phyloP scores from a whole-genome alignment of 306 rosid genomes.

The Quercus suber region DNA sequence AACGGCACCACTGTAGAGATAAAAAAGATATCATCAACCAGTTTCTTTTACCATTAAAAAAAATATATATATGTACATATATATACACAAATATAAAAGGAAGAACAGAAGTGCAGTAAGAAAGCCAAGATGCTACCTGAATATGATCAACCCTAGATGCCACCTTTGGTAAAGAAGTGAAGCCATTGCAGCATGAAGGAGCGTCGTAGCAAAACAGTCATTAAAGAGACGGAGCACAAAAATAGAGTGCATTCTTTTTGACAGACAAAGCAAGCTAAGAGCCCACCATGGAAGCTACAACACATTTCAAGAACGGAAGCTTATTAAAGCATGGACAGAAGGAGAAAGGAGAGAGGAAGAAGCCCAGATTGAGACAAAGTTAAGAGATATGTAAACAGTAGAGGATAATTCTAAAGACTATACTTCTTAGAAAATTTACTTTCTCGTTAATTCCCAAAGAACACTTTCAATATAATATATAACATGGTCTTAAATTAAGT shows the following conservation, averaged over 20 bases:
- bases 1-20: constrained; percentile 70
- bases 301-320: constrained; percentile 18
- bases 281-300: constrained; percentile 90
- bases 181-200: constrained; percentile 75
- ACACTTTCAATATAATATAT: background rate
- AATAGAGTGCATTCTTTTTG: constrained; percentile 91
- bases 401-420: background rate
- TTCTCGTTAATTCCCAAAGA: background rate
- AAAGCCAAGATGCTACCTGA: constrained; percentile 56
- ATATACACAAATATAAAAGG: background rate
- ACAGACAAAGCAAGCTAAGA: constrained; percentile 70
- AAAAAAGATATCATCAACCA: constrained; percentile 26
- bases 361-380: background rate
- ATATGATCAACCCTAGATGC: constrained; percentile 85
- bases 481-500: background rate
- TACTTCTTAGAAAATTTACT: background rate
- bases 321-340: constrained; percentile 3
- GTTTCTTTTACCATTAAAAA: constrained; percentile 2
- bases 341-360: background rate
- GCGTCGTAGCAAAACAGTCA: constrained; percentile 77
- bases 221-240: constrained; percentile 90
- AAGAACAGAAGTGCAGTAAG: background rate
- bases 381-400: background rate
- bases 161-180: constrained; percentile 60
- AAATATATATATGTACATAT: background rate